phyloP scores from a whole-genome alignment of 2,329 filamentous ascomycete genomes.

The Harringtonia aguacate region DNA sequence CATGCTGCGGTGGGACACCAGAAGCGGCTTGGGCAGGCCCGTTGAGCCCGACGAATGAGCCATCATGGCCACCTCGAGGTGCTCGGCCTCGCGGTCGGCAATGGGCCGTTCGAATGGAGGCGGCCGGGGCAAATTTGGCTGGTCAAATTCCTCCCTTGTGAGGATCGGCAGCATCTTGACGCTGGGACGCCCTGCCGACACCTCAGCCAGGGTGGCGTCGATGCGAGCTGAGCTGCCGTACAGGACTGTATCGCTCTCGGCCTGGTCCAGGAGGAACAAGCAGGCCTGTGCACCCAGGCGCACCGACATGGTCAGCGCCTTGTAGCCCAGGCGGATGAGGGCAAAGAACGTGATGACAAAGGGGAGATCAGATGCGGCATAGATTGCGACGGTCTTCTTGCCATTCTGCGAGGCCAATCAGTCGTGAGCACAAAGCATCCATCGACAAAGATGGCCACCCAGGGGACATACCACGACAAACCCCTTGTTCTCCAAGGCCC shows the following conservation, averaged over 20 bases:
- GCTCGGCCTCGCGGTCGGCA: conserved; percentile 16
- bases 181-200: conserved; percentile 13
- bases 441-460: neutral
- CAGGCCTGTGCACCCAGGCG: conserved; percentile 28
- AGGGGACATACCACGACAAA: conserved; percentile 13
- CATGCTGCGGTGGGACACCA: conserved; percentile 28
- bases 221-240: conserved; percentile 23
- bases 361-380: conserved; percentile 27
- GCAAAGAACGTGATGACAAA: conserved; percentile 32
- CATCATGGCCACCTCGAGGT: conserved; percentile 24
- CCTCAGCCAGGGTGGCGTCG: conserved; percentile 18
- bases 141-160: conserved; percentile 7
- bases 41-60: conserved; percentile 38
- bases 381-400: conserved; percentile 23
- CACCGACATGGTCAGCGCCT: conserved; percentile 29
- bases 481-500: conserved; percentile 19
- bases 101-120: conserved; percentile 16
- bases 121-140: conserved; percentile 5
- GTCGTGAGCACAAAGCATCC: no score
- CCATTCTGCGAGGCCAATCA: conserved; percentile 10
- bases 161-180: conserved; percentile 12
- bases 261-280: conserved; percentile 25
- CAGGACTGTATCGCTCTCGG: conserved; percentile 23
- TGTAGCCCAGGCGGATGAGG: conserved; percentile 31
- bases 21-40: conserved; percentile 32